Percentiles rank a stretch among this genome's conserved stretches.
phyloP scores from a whole-genome alignment of 495 filamentous ascomycete species.

The Aspergillus homomorphus region DNA sequence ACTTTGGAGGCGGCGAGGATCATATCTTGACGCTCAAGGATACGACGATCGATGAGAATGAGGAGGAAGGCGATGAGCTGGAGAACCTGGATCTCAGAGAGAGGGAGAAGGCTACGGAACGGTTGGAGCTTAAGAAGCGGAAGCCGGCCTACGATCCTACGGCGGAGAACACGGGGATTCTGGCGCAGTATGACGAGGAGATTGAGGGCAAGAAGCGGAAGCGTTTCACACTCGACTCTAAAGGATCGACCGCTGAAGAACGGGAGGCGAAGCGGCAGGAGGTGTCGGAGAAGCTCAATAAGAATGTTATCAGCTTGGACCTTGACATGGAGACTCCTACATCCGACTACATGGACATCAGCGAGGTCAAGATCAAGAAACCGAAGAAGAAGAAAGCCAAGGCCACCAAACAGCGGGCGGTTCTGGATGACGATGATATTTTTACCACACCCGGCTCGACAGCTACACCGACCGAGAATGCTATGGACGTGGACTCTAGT shows the following conservation, averaged over 20 bases:
- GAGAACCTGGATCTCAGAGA: conserved; percentile 79
- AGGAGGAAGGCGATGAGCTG: conserved; percentile 89
- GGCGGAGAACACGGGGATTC: conserved; percentile 61
- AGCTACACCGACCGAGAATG: conserved; percentile 42
- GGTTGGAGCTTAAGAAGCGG: conserved; percentile 84
- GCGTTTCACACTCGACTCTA: conserved; percentile 76
- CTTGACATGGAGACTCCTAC: conserved; percentile 58
- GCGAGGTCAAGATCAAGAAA: conserved; percentile 85
- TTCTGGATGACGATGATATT: conserved; percentile 76
- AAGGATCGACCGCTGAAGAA: conserved; percentile 65
- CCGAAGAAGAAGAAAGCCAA: conserved; percentile 90
- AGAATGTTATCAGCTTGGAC: conserved; percentile 73
- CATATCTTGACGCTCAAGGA: conserved; percentile 91
- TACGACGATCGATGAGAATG: conserved; percentile 76
- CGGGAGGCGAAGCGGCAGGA: conserved; percentile 56
- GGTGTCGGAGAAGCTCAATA: conserved; percentile 58
- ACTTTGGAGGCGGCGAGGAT: conserved; percentile 73
- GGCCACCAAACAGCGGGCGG: conserved; percentile 62
- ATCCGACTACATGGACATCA: conserved; percentile 86
- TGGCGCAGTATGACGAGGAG: conserved; percentile 92
- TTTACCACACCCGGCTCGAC: conserved; percentile 47
- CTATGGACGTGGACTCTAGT: conserved; percentile 76
- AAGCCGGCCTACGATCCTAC: conserved; percentile 84
- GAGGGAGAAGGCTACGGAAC: conserved; percentile 72
- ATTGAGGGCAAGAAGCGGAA: conserved; percentile 91